Base-by-base conservation (phyloP, 1,139 yeast genomes). In the Candida tropicalis region DNA sequence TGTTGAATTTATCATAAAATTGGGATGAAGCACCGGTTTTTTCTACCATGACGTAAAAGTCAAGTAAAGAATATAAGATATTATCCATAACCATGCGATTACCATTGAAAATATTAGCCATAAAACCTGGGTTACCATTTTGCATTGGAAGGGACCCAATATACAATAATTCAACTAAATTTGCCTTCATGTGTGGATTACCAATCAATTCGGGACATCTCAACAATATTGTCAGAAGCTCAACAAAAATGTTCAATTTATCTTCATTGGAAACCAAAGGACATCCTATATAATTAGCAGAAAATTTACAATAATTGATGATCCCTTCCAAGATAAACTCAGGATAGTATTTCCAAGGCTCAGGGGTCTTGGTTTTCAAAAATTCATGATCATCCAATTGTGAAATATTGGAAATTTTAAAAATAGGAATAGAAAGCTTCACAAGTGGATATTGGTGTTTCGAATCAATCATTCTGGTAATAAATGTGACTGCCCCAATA, bases 1-100 rank as follows among this genome's bases (percentile, higher is more conserved):
- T 81, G 63, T 89, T 91, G 68, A 95, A 93, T 63, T 93, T 93
- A 65, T 93, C 99, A 62, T 93, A 93, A 61, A 93, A 93, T 64
- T 93, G 99, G 0, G 96, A 84, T 5, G 95, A 84, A 3, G 97
- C 87, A 6, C 99, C 99, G 0, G 99, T 95, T 59, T 88, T 89
- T 61, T 93, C 99, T 44, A 91, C 93, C 76, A 88, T 90, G 34
- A 93, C 96, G 62, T 93, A 93, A 52, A 90, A 87, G 57, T 89
- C 95, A 66, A 93, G 76, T 47, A 93, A 73, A 0, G 96, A 86
- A 56, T 88, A 91, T 46, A 93, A 70, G 45, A 95, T 62, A 58
- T 91, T 82, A 39, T 83, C 73, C 35, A 70, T 66, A 1, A 89
- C 86, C 39, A 86, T 59, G 41, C 77, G 75, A 55, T 89, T 82